phyloP scores from a whole-genome alignment of 345 rosid genomes.

The Mangifera indica region DNA sequence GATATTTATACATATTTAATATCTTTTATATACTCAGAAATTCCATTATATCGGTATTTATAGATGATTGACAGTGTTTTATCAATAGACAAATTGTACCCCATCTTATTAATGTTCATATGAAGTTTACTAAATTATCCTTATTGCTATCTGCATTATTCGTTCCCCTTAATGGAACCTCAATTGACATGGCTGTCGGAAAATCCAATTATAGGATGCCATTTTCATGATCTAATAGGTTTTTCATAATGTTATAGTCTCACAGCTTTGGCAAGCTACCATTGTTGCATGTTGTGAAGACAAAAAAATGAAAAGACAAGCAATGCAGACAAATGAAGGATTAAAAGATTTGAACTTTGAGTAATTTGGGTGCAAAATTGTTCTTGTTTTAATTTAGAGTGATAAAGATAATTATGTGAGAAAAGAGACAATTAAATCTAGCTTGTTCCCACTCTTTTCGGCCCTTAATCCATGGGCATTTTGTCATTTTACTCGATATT shows the following conservation, averaged over 20 bases:
- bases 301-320: conserved; percentile 13
- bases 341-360: not conserved
- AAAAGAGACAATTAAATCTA: conserved; percentile 30
- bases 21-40: too few species aligned
- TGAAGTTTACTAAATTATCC: conserved; percentile 2
- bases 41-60: too few species aligned
- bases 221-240: not conserved
- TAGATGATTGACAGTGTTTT: too few species aligned
- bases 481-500: conserved; percentile 32
- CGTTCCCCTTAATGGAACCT: not conserved
- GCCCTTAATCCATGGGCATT: conserved; percentile 28
- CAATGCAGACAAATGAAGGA: conserved; percentile 14
- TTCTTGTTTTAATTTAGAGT: not conserved
- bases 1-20: too few species aligned
- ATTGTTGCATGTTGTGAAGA: not conserved
- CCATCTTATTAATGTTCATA: not conserved
- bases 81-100: not conserved
- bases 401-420: conserved; percentile 6
- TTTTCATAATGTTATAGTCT: not conserved
- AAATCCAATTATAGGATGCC: not conserved
- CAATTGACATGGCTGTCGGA: not conserved
- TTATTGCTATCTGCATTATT: conserved; percentile 2
- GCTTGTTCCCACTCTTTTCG: conserved; percentile 29
- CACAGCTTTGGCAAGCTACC: not conserved
- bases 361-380: conserved; percentile 15